phyloP scores from a whole-genome alignment of 768 basidiomycete genomes.

The Pleurotus pulmonarius region DNA sequence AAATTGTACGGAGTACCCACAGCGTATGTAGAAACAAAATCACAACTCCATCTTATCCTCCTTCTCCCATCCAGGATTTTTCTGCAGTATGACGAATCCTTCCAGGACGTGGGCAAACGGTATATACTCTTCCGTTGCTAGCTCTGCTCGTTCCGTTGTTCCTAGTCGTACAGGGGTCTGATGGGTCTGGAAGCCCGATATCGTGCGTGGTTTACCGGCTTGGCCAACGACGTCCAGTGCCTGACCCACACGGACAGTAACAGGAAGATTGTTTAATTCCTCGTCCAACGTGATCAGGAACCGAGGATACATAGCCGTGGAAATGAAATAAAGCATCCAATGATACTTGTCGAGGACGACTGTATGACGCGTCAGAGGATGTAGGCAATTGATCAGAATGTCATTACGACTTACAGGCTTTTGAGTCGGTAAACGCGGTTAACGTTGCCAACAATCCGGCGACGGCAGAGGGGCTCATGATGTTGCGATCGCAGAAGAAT shows the following conservation, averaged over 20 bases:
- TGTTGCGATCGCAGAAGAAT: conserved; percentile 89
- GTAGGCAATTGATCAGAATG: not conserved
- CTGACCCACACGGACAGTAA: conserved; percentile 94
- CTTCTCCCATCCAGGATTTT: conserved; percentile 88
- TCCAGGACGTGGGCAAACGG: conserved; percentile 88
- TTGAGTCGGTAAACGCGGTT: conserved; percentile 91
- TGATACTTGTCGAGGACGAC: conserved; percentile 94
- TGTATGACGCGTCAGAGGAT: conserved; percentile 26
- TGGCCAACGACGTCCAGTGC: conserved; percentile 97
- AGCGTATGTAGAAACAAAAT: conserved; percentile 1
- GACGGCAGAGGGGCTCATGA: conserved; percentile 86
- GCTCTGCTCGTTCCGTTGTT: conserved; percentile 90
- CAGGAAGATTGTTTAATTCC: conserved; percentile 77
- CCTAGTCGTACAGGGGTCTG: conserved; percentile 94
- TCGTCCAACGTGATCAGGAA: conserved; percentile 98
- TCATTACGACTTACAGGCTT: conserved; percentile 67
- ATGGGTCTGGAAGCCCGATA: conserved; percentile 98
- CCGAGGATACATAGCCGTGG: conserved; percentile 95
- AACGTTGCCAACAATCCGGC: conserved; percentile 87
- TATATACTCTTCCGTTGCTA: conserved; percentile 96
- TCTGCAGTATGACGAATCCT: conserved; percentile 87
- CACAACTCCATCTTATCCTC: conserved; percentile 84
- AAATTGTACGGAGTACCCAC: conserved; percentile 3
- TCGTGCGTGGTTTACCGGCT: conserved; percentile 94
- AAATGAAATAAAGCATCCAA: conserved; percentile 98